phyloP scores from a whole-genome alignment of 495 filamentous ascomycete species.

The Penicillium ucsense region DNA sequence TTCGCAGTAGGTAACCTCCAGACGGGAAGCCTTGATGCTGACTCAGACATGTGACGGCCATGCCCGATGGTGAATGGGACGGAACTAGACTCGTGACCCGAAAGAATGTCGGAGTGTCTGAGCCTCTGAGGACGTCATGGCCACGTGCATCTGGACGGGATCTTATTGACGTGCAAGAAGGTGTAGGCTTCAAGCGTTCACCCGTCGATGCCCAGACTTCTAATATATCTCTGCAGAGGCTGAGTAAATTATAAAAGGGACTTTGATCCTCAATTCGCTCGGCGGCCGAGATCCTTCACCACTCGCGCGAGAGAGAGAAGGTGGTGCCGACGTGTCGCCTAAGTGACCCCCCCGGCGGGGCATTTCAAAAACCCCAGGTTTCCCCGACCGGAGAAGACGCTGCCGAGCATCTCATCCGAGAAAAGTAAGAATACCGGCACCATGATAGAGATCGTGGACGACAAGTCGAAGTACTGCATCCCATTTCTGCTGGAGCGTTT shows the following conservation, averaged over 20 bases:
- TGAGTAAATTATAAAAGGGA: neutral
- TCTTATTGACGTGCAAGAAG: too few relatives aligned
- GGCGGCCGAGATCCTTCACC: neutral
- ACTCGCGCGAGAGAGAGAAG: constrained; percentile 4
- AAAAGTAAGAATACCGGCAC: constrained; percentile 1
- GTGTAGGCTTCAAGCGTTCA: too few relatives aligned
- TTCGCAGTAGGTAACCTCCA: too few relatives aligned
- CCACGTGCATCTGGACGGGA: constrained; percentile 6
- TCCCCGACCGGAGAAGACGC: constrained; percentile 10
- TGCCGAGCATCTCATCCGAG: constrained; percentile 11
- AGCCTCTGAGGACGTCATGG: constrained; percentile 12
- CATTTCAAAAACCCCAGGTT: constrained; percentile 11
- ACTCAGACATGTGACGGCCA: constrained; percentile 25
- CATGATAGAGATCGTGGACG: constrained; percentile 58
- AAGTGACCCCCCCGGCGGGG: constrained; percentile 4
- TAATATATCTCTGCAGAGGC: too few relatives aligned
- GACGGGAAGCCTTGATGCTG: constrained; percentile 13
- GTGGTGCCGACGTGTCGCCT: neutral
- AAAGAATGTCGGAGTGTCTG: too few relatives aligned
- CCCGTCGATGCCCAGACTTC: too few relatives aligned
- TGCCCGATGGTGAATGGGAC: too few relatives aligned
- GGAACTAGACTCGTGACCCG: too few relatives aligned
- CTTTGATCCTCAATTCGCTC: neutral
- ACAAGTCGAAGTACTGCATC: constrained; percentile 80
- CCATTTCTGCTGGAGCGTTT: constrained; percentile 71